Conservation (phyloP, 441 rosid species). For the Manihot esculenta region DNA sequence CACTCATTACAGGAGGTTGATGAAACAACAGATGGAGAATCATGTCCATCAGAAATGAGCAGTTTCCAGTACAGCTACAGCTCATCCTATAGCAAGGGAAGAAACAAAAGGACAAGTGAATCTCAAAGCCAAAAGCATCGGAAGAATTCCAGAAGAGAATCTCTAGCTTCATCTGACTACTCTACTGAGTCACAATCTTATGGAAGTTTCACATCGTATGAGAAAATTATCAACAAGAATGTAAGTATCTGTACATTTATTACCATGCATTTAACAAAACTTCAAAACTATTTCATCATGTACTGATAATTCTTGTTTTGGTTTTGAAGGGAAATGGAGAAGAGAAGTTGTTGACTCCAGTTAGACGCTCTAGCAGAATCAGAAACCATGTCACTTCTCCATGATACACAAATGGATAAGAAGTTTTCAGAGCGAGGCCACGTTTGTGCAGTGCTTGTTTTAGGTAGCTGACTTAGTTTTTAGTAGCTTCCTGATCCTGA, state of each 20-base stretch:
- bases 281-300: constrained; percentile 9
- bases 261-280: not conserved
- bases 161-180: constrained; percentile 74
- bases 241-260: constrained; percentile 35
- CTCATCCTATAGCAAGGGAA: constrained; percentile 40
- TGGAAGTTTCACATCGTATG: constrained; percentile 87
- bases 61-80: constrained; percentile 41
- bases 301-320: constrained; percentile 11
- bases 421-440: too few relatives aligned
- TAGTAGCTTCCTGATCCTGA: too few relatives aligned
- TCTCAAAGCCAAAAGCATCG: constrained; percentile 47
- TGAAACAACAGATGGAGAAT: constrained; percentile 36
- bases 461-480: too few relatives aligned
- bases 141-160: constrained; percentile 52
- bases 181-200: constrained; percentile 60
- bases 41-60: constrained; percentile 76
- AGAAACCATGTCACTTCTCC: constrained; percentile 56
- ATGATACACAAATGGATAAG: too few relatives aligned
- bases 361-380: constrained; percentile 85
- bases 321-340: constrained; percentile 46
- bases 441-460: not conserved
- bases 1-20: constrained; percentile 34
- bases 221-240: constrained; percentile 56
- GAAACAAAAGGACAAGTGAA: constrained; percentile 28
- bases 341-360: constrained; percentile 65